A percentile compares a stretch with the other conserved stretches of the same genome.
Conservation (phyloP, 2,329 filamentous ascomycete species). For the Cladosporium sp. region DNA sequence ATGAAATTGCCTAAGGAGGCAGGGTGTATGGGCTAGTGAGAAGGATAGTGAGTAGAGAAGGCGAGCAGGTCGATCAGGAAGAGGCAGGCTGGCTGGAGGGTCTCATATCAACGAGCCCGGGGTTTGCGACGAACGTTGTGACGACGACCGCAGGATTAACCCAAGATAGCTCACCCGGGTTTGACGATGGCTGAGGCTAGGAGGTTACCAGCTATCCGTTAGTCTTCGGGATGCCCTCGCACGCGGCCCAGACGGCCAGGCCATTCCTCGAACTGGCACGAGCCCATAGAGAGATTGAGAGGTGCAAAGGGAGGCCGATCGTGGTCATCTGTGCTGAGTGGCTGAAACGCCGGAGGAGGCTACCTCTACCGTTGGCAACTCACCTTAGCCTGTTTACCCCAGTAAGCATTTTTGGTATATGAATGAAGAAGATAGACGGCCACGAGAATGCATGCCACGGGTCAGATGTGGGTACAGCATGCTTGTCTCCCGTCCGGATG, state of each 20-base stretch:
- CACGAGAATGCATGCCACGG: not conserved
- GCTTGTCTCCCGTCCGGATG: not conserved
- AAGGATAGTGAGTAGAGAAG: not conserved
- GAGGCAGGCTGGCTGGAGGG: constrained; percentile 14
- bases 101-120: constrained; percentile 15
- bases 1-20: constrained; percentile 18
- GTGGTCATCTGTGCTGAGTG: not conserved
- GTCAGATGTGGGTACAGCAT: not conserved
- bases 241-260: constrained; percentile 14
- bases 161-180: constrained; percentile 10
- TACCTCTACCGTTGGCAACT: not conserved
- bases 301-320: constrained; percentile 10
- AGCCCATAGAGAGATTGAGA: constrained; percentile 16
- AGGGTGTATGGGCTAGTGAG: constrained; percentile 11
- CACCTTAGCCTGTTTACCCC: not conserved
- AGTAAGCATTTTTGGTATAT: not conserved
- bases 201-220: not conserved
- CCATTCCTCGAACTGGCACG: constrained; percentile 17
- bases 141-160: not conserved
- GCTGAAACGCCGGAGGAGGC: constrained; percentile 13
- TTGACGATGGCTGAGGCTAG: constrained; percentile 10
- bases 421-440: not conserved
- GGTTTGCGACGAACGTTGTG: constrained; percentile 3
- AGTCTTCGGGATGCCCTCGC: not conserved
- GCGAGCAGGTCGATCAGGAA: constrained; percentile 10